Evolutionary conservation across 2,329 filamentous ascomycete species (phyloP).

Genomic region (Trichoderma cornu-damae): DNA sequence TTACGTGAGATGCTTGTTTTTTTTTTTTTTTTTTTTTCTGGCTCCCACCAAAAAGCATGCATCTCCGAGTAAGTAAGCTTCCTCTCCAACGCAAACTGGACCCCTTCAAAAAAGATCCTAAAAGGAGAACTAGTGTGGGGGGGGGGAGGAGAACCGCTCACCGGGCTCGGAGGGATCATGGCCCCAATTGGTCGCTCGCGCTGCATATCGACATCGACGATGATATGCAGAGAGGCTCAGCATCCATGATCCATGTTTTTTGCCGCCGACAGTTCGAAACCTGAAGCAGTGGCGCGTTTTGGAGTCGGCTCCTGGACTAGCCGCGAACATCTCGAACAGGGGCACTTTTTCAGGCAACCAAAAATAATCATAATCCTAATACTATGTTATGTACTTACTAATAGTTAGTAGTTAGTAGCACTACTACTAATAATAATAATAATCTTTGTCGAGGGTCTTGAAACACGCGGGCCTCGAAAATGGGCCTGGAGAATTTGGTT

Average conservation of each 20-base stretch:
- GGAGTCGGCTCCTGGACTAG: not conserved
- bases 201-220: not conserved
- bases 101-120: no score
- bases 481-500: not conserved
- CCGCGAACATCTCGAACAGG: conserved; percentile 9
- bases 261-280: not conserved
- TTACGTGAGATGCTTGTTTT: not conserved
- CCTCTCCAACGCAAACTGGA: not conserved
- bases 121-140: not conserved
- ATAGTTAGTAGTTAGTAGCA: no score
- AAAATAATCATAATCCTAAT: no score
- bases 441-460: not conserved
- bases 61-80: not conserved
- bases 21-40: no score
- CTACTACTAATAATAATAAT: no score
- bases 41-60: no score
- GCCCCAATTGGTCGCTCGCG: not conserved
- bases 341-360: conserved; percentile 10
- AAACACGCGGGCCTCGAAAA: not conserved
- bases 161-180: conserved; percentile 1
- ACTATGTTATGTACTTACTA: no score
- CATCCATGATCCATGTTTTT: not conserved
- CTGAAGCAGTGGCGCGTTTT: conserved; percentile 8
- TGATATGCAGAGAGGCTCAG: not conserved
- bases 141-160: no score